Percentiles rank a stretch among this genome's conserved stretches.
These are phyloP conservation scores for Backusella australiensis DNA, from an alignment of 192 early-diverging fungal genomes.

Conservation along the genomic window DNA sequence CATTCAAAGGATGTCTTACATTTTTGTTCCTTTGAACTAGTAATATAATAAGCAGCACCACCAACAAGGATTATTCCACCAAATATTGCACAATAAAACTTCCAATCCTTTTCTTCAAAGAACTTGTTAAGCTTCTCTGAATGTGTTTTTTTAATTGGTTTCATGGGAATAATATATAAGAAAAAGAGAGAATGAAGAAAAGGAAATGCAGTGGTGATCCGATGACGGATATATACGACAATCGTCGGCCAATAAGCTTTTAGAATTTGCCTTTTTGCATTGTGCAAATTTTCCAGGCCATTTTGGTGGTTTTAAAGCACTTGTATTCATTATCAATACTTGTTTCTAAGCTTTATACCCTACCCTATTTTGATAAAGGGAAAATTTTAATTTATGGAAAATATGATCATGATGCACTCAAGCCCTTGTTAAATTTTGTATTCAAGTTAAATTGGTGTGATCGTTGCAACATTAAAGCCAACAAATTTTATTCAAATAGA, in stretches of 20 bases:
- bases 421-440: too few species aligned
- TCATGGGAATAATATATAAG: background rate
- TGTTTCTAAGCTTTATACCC: too few species aligned
- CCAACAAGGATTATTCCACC: constrained; percentile 58
- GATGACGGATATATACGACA: background rate
- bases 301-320: too few species aligned
- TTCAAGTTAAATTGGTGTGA: too few species aligned
- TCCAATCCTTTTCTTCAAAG: constrained; percentile 63
- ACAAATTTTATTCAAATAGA: too few species aligned
- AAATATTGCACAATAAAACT: constrained; percentile 65
- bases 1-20: background rate
- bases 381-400: too few species aligned
- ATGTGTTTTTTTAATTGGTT: background rate
- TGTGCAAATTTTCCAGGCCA: too few species aligned
- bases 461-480: too few species aligned
- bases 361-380: too few species aligned
- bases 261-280: background rate
- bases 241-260: background rate
- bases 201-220: background rate
- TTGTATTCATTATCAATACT: too few species aligned
- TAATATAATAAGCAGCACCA: constrained; percentile 64
- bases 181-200: background rate
- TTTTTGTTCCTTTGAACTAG: background rate
- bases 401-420: too few species aligned
- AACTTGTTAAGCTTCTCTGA: constrained; percentile 44